Percentiles rank a stretch among this genome's conserved stretches.
Evolutionary conservation across 225 moss, liverwort and hornwort species (phyloP).

Genomic region (Ulota crispa): DNA sequence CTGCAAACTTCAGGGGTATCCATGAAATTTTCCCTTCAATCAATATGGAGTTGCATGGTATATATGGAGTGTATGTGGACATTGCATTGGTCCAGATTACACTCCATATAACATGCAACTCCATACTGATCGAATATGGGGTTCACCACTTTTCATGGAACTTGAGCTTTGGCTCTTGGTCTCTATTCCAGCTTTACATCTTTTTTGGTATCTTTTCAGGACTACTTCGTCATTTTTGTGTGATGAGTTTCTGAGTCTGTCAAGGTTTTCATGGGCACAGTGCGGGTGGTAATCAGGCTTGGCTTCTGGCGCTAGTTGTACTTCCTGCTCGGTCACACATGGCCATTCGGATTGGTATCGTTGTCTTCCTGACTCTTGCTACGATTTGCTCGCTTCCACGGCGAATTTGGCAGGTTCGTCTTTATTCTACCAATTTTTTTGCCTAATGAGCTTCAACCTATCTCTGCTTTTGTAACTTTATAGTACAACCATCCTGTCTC

Average conservation of each 20-base stretch:
- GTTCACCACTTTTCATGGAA: background rate
- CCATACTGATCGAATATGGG: too few relatives aligned
- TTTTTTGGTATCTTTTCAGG: background rate
- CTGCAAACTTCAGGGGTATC: too few relatives aligned
- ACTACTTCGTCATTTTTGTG: background rate
- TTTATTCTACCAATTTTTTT: background rate
- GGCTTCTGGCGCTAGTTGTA: conserved; percentile 88
- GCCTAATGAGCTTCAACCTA: background rate
- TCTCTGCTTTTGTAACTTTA: background rate
- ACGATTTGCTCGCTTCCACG: conserved; percentile 73
- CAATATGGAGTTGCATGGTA: too few relatives aligned
- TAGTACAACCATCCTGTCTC: background rate
- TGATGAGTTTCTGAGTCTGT: conserved; percentile 31
- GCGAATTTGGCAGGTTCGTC: conserved; percentile 81
- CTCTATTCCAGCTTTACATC: background rate
- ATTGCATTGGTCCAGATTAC: too few relatives aligned
- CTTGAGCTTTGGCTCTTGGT: background rate
- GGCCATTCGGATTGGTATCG: conserved; percentile 65
- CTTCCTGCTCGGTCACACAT: conserved; percentile 83
- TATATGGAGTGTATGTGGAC: too few relatives aligned
- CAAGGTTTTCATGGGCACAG: conserved; percentile 41
- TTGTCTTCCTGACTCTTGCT: conserved; percentile 56
- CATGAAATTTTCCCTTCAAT: too few relatives aligned
- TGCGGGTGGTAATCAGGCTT: conserved; percentile 72
- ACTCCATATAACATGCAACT: too few relatives aligned